Evolutionary conservation across 306 rosid species (phyloP).

Genomic region (Vicia sativa): DNA sequence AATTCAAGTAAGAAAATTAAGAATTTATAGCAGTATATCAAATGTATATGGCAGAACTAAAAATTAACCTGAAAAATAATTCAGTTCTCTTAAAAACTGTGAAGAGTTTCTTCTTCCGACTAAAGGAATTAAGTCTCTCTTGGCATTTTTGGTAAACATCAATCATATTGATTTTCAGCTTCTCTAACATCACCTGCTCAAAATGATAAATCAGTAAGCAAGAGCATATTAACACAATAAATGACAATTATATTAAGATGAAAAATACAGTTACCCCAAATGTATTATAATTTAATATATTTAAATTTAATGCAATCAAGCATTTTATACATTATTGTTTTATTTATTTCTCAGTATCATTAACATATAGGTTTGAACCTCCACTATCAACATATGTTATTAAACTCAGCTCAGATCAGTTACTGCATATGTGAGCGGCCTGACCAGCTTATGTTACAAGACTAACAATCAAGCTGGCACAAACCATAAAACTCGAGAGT

Average conservation of each 20-base stretch:
- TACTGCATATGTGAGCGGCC: not conserved
- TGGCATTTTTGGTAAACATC: slow-evolving; percentile 64
- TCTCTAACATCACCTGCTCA: slow-evolving; percentile 60
- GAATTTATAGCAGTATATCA: slow-evolving; percentile 10
- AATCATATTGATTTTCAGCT: slow-evolving; percentile 51
- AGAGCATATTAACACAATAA: not conserved
- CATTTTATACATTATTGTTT: not conserved
- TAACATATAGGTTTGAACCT: slow-evolving; percentile 1
- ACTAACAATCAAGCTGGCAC: not conserved
- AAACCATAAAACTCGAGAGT: not conserved
- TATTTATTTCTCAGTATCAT: not conserved
- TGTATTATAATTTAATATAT: not conserved
- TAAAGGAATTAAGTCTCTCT: slow-evolving; percentile 56
- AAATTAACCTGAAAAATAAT: slow-evolving; percentile 61
- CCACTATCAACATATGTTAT: not conserved
- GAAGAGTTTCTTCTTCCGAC: slow-evolving; percentile 59
- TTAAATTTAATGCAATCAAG: slow-evolving; percentile 1
- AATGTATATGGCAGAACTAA: slow-evolving; percentile 13
- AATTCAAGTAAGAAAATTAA: slow-evolving; percentile 23
- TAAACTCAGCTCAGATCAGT: not conserved
- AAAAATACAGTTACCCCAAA: slow-evolving; percentile 3
- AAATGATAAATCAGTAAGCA: slow-evolving; percentile 36
- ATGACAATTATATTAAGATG: not conserved
- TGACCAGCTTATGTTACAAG: not conserved
- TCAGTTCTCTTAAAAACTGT: slow-evolving; percentile 46